Conservation (phyloP, 768 basidiomycete species). For the Suillus decipiens region DNA sequence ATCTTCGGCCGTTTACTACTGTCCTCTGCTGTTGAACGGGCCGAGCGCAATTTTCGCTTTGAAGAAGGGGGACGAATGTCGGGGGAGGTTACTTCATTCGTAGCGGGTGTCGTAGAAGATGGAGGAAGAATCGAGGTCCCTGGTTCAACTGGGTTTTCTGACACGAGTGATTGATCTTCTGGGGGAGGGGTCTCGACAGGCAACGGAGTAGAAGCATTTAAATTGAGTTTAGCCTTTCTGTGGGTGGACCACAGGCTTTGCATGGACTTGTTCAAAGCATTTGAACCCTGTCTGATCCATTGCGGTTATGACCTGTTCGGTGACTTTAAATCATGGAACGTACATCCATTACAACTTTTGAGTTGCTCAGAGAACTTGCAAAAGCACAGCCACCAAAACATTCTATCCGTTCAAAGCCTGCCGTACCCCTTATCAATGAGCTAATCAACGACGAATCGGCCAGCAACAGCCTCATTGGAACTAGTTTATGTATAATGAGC, state of each 20-base stretch:
- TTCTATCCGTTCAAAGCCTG: too few species aligned
- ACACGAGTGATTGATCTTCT: background rate
- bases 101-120: conserved; percentile 11
- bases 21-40: conserved; percentile 48
- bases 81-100: conserved; percentile 9
- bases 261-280: conserved; percentile 76
- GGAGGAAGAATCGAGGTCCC: conserved; percentile 12
- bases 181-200: background rate
- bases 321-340: background rate
- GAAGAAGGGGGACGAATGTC: conserved; percentile 31
- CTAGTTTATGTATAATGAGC: too few species aligned
- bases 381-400: background rate
- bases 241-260: conserved; percentile 78
- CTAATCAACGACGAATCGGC: too few species aligned
- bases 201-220: conserved; percentile 44
- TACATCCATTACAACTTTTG: conserved; percentile 9
- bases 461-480: too few species aligned
- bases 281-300: conserved; percentile 66
- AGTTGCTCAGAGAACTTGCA: background rate
- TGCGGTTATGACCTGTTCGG: conserved; percentile 20
- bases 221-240: conserved; percentile 63
- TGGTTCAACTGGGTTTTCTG: background rate
- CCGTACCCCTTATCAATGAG: too few species aligned
- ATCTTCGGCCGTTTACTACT: conserved; percentile 60
- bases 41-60: conserved; percentile 66